These are phyloP conservation scores for Magnolia changhungtana DNA, from an alignment of 164 flowering plant genomes.

Conservation along the genomic window DNA sequence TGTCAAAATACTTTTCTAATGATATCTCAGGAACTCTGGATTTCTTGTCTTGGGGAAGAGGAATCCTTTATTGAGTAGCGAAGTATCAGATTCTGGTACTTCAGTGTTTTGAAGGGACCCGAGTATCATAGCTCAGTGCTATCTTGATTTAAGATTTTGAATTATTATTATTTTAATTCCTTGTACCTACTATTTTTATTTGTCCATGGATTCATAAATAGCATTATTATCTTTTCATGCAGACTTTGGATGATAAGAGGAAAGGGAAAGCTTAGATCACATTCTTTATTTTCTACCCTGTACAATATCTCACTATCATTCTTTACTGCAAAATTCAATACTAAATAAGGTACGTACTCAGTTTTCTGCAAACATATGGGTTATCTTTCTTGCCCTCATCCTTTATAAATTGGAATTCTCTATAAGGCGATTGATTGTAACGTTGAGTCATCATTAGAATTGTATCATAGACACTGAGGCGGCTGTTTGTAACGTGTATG, in stretches of 20 bases:
- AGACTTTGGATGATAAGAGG: slow-evolving; percentile 72
- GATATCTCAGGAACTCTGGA: too few relatives aligned
- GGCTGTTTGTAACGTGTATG: too few relatives aligned
- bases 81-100: too few relatives aligned
- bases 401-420: neutral
- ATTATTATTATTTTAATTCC: neutral
- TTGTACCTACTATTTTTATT: neutral
- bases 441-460: neutral
- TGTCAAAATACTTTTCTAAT: too few relatives aligned
- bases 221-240: slow-evolving; percentile 17
- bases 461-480: neutral
- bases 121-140: neutral
- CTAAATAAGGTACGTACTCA: neutral
- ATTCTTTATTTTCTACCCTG: neutral
- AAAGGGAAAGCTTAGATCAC: slow-evolving; percentile 48
- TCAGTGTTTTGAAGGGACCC: neutral
- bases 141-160: neutral
- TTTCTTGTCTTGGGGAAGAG: too few relatives aligned
- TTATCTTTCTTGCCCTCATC: neutral
- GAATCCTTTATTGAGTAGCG: too few relatives aligned
- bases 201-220: neutral
- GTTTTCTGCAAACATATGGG: neutral
- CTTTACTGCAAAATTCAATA: slow-evolving; percentile 11
- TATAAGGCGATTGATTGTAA: neutral
- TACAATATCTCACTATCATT: slow-evolving; percentile 8